These are phyloP conservation scores for Hericium alpestre DNA, from an alignment of 768 basidiomycete genomes.

Conservation along the genomic window DNA sequence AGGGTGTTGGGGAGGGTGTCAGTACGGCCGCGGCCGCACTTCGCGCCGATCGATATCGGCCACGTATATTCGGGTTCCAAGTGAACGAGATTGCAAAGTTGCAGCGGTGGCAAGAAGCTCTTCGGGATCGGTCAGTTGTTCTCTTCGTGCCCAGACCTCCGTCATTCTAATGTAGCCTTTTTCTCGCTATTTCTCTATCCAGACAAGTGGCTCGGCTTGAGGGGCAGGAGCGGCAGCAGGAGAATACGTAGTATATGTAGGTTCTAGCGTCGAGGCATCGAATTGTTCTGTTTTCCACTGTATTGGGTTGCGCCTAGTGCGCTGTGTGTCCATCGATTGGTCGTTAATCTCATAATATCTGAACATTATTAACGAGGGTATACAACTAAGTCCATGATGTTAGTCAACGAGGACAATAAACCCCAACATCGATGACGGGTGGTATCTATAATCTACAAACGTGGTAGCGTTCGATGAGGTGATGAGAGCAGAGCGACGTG, in stretches of 20 bases:
- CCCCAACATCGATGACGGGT: too few relatives aligned
- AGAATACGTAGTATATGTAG: not conserved
- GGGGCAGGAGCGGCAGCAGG: conserved; percentile 9
- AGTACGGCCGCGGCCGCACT: conserved; percentile 76
- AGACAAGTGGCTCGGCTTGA: conserved; percentile 13
- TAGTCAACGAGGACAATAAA: too few relatives aligned
- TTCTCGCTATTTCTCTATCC: not conserved
- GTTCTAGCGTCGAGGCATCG: not conserved
- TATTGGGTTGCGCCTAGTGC: too few relatives aligned
- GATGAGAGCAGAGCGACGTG: not conserved
- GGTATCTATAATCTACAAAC: too few relatives aligned
- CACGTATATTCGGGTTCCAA: conserved; percentile 95
- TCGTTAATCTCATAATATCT: too few relatives aligned
- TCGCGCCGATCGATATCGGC: conserved; percentile 87
- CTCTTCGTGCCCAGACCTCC: not conserved
- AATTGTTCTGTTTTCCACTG: not conserved
- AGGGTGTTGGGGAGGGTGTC: conserved; percentile 50
- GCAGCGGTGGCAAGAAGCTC: conserved; percentile 92
- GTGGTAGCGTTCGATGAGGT: not conserved
- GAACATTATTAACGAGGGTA: too few relatives aligned
- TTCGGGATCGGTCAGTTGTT: conserved; percentile 63
- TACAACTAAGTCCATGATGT: too few relatives aligned
- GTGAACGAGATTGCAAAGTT: conserved; percentile 87
- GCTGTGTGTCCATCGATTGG: too few relatives aligned
- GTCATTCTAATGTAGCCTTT: not conserved